Evolutionary conservation across 176 grass and related monocot species (phyloP).

Genomic region (Olyra latifolia): DNA sequence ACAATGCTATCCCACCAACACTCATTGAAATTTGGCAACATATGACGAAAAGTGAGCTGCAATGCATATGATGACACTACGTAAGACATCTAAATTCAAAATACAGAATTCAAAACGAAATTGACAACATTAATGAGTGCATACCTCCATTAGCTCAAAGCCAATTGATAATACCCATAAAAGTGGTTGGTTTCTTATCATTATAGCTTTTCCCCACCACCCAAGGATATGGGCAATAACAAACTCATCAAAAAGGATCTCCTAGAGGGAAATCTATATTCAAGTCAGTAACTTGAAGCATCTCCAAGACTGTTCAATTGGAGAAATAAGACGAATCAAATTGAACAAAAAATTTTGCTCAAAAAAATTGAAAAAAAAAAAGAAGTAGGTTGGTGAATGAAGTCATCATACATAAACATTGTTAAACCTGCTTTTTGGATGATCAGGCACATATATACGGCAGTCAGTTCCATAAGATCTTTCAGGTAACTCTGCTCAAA

Average conservation of each 20-base stretch:
- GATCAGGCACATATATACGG: constrained; percentile 96
- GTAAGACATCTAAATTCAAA: constrained; percentile 26
- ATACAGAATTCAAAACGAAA: constrained; percentile 27
- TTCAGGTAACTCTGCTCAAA: constrained; percentile 87
- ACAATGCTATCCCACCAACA: constrained; percentile 99
- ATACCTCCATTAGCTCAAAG: constrained; percentile 97
- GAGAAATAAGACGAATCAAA: constrained; percentile 23
- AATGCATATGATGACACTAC: constrained; percentile 10
- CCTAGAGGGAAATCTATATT: constrained; percentile 80
- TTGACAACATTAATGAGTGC: background rate
- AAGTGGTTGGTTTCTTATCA: constrained; percentile 99
- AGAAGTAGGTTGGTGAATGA: constrained; percentile 52
- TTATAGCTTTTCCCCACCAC: constrained; percentile 99
- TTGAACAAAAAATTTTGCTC: constrained; percentile 15
- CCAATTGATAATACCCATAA: constrained; percentile 97
- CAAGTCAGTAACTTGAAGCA: constrained; percentile 75
- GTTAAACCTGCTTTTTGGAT: constrained; percentile 94
- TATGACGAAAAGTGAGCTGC: constrained; percentile 99
- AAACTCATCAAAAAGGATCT: constrained; percentile 99
- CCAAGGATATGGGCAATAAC: constrained; percentile 96
- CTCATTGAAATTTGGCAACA: constrained; percentile 98
- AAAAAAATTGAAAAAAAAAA: constrained; percentile 34
- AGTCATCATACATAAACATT: constrained; percentile 98
- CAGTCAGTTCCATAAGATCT: constrained; percentile 97
- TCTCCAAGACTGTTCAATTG: constrained; percentile 23